Percentiles rank a stretch among this genome's conserved stretches.
Conservation (phyloP, 768 basidiomycete species). For the Auriscalpium vulgare region DNA sequence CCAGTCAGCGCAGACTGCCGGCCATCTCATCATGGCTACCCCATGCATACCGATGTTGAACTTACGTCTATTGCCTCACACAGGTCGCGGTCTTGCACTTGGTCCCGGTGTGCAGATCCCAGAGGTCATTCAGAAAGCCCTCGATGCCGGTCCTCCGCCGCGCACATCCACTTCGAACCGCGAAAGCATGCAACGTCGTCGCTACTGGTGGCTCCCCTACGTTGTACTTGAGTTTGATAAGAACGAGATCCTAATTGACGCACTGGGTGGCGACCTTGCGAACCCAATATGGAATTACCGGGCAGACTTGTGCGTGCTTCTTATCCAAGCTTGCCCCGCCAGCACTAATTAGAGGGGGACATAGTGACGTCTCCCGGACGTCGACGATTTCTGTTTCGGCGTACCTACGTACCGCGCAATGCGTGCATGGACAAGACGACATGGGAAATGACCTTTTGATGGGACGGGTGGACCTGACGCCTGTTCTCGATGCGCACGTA, state of each 20-base stretch:
- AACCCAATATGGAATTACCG: slow-evolving; percentile 94
- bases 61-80: background rate
- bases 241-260: slow-evolving; percentile 95
- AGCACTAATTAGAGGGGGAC: background rate
- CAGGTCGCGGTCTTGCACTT: slow-evolving; percentile 76
- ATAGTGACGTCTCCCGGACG: slow-evolving; percentile 88
- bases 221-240: slow-evolving; percentile 97
- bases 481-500: slow-evolving; percentile 73
- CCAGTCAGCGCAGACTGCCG: too few species aligned
- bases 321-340: slow-evolving; percentile 4
- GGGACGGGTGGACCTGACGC: slow-evolving; percentile 86
- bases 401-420: slow-evolving; percentile 79
- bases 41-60: background rate
- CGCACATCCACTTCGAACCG: slow-evolving; percentile 56
- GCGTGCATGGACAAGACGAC: slow-evolving; percentile 70
- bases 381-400: slow-evolving; percentile 89
- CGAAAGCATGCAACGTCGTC: slow-evolving; percentile 88
- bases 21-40: background rate
- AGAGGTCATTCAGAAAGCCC: slow-evolving; percentile 75
- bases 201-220: slow-evolving; percentile 93
- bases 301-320: slow-evolving; percentile 76
- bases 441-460: slow-evolving; percentile 97
- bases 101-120: slow-evolving; percentile 76
- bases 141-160: slow-evolving; percentile 50
- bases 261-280: slow-evolving; percentile 86